Conservation (phyloP, 805 yeast species). For the Blastobotrys parvus region DNA sequence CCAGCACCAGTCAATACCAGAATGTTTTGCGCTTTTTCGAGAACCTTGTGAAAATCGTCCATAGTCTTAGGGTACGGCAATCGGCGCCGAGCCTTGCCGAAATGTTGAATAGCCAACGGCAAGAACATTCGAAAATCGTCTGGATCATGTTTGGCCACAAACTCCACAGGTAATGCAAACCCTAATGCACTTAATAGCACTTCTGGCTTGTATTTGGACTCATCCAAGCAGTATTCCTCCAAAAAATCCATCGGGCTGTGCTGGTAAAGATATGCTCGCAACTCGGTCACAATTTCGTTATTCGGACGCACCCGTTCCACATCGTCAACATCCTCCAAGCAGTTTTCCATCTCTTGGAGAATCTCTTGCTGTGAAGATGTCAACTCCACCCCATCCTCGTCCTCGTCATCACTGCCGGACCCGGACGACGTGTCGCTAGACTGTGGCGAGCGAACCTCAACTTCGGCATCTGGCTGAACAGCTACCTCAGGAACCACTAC, state of each 20-base stretch:
- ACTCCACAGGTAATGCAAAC: conserved; percentile 33
- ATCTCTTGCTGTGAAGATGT: conserved; percentile 14
- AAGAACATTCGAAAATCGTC: conserved; percentile 5
- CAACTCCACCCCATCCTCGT: conserved; percentile 7
- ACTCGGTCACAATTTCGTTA: conserved; percentile 37
- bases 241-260: conserved; percentile 51
- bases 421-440: conserved; percentile 7
- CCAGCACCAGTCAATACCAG: conserved; percentile 90
- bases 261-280: conserved; percentile 46
- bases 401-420: conserved; percentile 10
- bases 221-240: conserved; percentile 31
- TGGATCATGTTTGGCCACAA: conserved; percentile 20
- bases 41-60: conserved; percentile 47
- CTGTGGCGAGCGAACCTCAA: conserved; percentile 17
- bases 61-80: conserved; percentile 33
- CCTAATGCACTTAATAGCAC: conserved; percentile 51
- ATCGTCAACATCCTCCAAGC: conserved; percentile 14
- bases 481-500: background rate
- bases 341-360: conserved; percentile 19
- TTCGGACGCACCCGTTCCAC: conserved; percentile 20
- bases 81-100: conserved; percentile 22
- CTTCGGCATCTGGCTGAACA: conserved; percentile 14
- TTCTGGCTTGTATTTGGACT: conserved; percentile 41
- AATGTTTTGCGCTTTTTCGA: conserved; percentile 50
- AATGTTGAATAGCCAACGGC: conserved; percentile 14